These are phyloP conservation scores for Botrytis elliptica DNA, from an alignment of 2,329 filamentous ascomycete genomes.

Conservation along the genomic window DNA sequence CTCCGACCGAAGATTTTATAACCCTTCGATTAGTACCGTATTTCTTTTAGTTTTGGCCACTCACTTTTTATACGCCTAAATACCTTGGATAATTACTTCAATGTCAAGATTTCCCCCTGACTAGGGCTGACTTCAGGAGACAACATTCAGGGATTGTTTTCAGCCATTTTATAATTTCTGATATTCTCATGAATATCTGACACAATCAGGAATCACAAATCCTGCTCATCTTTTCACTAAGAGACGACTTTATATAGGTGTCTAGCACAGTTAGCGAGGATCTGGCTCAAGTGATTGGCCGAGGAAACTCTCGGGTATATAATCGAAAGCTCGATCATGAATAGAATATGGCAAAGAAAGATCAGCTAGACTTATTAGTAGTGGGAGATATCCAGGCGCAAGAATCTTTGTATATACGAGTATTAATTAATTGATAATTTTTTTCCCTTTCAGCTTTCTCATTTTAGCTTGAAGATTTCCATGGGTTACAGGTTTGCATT, in stretches of 20 bases:
- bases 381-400: neutral
- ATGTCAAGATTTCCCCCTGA: fast-evolving
- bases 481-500: neutral
- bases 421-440: neutral
- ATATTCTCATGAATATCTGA: neutral
- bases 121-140: neutral
- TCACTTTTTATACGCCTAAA: neutral
- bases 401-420: neutral
- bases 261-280: neutral
- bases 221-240: neutral
- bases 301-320: neutral
- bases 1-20: neutral
- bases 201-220: neutral
- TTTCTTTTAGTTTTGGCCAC: neutral
- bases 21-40: neutral
- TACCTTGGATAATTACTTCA: neutral
- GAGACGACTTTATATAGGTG: neutral
- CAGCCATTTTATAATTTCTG: neutral
- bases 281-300: neutral
- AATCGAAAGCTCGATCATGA: neutral
- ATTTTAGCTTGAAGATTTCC: neutral
- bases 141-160: neutral
- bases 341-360: neutral
- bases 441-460: neutral
- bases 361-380: neutral